Evolutionary conservation across 1,284 basidiomycete species (phyloP).

Genomic region (Cutaneotrichosporon sp.): DNA sequence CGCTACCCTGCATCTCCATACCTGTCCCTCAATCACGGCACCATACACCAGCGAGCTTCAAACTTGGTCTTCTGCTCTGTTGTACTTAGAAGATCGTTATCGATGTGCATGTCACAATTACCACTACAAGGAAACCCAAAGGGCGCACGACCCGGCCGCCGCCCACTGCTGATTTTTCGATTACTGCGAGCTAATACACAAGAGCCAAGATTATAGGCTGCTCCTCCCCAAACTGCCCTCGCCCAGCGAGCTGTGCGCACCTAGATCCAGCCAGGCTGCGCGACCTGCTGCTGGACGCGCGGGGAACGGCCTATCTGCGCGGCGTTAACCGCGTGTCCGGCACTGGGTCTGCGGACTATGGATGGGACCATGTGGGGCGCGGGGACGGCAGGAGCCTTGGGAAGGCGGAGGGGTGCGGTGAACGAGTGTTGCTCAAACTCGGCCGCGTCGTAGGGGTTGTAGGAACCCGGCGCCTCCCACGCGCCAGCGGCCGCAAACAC

Average conservation of each 20-base stretch:
- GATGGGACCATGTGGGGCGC: neutral
- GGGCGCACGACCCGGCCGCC: neutral
- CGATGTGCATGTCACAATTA: conserved; percentile 7
- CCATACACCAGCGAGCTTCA: neutral
- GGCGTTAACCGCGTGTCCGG: neutral
- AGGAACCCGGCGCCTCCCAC: conserved; percentile 10
- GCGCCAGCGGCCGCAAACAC: conserved; percentile 15
- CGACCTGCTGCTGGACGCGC: conserved; percentile 9
- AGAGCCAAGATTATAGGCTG: conserved; percentile 4
- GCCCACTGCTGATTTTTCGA: neutral
- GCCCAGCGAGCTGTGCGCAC: neutral
- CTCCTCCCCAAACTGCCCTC: neutral
- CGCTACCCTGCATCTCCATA: neutral
- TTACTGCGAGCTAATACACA: conserved; percentile 1
- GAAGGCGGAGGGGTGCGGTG: conserved; percentile 10
- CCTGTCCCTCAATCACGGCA: neutral
- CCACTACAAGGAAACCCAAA: neutral
- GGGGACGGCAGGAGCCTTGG: neutral
- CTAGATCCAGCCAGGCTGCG: conserved; percentile 10
- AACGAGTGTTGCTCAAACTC: conserved; percentile 8
- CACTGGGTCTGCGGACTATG: neutral
- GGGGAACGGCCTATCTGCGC: neutral
- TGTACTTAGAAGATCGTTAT: conserved; percentile 2
- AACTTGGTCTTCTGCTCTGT: neutral
- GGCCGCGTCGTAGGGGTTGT: conserved; percentile 12